These are phyloP conservation scores for Friedmanniomyces endolithicus DNA, from an alignment of 495 filamentous ascomycete species.

Conservation along the genomic window DNA sequence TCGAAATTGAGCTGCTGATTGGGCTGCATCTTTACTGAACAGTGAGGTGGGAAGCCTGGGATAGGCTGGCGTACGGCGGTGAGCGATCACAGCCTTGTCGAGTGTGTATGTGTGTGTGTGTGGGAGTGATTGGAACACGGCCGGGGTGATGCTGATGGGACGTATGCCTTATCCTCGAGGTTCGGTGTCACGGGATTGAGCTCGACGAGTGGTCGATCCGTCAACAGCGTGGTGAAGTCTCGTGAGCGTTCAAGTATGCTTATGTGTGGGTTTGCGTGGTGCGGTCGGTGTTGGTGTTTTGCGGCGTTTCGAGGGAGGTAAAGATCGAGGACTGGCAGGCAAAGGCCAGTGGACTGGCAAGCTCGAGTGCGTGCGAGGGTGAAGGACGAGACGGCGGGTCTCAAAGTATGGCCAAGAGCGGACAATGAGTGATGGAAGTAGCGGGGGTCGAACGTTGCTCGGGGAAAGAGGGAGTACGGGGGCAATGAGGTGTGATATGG, in stretches of 20 bases:
- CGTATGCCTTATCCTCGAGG: neutral
- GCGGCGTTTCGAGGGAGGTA: constrained; percentile 19
- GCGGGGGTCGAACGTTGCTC: neutral
- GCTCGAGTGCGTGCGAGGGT: neutral
- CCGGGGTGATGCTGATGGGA: neutral
- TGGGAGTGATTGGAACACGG: neutral
- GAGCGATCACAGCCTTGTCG: neutral
- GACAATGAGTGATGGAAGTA: constrained; percentile 12
- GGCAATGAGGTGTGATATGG: neutral
- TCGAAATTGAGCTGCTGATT: neutral
- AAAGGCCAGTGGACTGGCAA: constrained; percentile 1
- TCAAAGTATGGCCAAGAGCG: neutral
- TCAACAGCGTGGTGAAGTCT: neutral
- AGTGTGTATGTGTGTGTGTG: neutral
- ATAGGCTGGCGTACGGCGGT: neutral
- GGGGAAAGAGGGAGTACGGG: constrained; percentile 1
- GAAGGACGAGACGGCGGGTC: neutral
- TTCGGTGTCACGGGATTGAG: neutral
- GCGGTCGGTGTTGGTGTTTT: constrained; percentile 11
- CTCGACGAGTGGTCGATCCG: neutral
- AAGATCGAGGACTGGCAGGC: constrained; percentile 13
- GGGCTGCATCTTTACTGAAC: neutral
- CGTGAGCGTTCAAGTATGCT: neutral
- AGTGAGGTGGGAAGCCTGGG: neutral
- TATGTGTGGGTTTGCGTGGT: neutral